Conservation (phyloP, 1,139 yeast genomes). For the Geotrichum aggregatum region DNA sequence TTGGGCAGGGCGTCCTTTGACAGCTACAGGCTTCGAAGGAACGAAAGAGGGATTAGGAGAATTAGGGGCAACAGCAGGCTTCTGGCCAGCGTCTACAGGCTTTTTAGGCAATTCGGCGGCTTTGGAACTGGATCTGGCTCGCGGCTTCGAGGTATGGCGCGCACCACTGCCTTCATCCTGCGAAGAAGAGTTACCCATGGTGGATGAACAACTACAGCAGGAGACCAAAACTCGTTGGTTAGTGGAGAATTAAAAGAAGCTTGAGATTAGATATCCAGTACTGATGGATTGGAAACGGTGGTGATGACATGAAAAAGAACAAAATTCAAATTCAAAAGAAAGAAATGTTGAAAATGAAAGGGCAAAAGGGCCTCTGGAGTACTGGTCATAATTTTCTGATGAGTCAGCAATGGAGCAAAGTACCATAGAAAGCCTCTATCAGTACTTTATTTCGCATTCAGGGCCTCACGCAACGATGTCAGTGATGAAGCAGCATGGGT, state of each 20-base stretch:
- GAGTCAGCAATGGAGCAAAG: not conserved
- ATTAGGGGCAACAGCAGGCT: not conserved
- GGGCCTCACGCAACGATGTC: no score
- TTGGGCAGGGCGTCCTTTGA: constrained; percentile 3
- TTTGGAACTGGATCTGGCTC: constrained; percentile 5
- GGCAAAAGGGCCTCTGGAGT: not conserved
- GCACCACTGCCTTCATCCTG: constrained; percentile 26
- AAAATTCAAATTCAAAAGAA: no score
- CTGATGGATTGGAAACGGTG: not conserved
- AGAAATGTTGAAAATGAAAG: not conserved
- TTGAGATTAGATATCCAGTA: not conserved
- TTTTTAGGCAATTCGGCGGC: not conserved
- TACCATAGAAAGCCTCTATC: not conserved
- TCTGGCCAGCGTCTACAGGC: not conserved
- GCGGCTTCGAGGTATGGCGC: not conserved
- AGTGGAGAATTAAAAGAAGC: not conserved
- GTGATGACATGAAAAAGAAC: not conserved
- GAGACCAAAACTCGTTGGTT: no score
- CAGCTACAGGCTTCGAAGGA: constrained; percentile 9
- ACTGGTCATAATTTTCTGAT: constrained; percentile 1
- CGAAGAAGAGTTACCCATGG: constrained; percentile 36
- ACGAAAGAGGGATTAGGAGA: not conserved
- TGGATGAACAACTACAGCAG: not conserved
- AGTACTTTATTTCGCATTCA: not conserved
- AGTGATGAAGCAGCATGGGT: not conserved